phyloP scores from a whole-genome alignment of 1,284 basidiomycete species.

The Fomes fomentarius region DNA sequence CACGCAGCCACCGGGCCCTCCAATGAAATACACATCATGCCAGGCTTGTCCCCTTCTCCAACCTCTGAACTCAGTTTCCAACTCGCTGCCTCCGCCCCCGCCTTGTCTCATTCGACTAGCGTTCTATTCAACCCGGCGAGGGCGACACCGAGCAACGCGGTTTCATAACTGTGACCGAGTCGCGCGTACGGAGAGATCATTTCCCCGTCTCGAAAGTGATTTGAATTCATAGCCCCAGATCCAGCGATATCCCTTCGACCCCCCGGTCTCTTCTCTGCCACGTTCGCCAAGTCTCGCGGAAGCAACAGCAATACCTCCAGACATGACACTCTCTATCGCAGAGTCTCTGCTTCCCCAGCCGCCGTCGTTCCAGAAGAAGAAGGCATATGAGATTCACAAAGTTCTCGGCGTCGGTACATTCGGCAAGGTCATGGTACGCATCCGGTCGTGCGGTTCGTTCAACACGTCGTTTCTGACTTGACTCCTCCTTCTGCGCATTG shows the following conservation, averaged over 20 bases:
- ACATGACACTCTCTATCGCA: conserved; percentile 38
- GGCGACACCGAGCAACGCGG: too few species aligned
- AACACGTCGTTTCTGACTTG: not conserved
- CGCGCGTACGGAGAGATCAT: too few species aligned
- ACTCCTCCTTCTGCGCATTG: too few species aligned
- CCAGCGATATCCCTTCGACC: not conserved
- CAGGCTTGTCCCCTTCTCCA: too few species aligned
- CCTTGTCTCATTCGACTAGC: too few species aligned
- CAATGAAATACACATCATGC: not conserved
- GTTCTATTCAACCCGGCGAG: too few species aligned
- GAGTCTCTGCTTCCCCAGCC: conserved; percentile 76
- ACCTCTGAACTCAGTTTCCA: too few species aligned
- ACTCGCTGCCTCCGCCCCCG: too few species aligned
- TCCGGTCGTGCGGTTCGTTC: not conserved
- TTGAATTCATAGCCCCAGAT: not conserved
- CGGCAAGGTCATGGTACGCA: conserved; percentile 80
- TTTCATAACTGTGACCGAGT: too few species aligned
- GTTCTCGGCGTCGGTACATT: conserved; percentile 83
- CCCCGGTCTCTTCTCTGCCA: not conserved
- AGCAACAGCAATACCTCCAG: conserved; percentile 14
- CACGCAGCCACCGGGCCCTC: too few species aligned
- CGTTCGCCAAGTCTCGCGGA: not conserved
- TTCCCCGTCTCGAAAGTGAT: not conserved
- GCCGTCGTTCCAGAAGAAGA: conserved; percentile 84
- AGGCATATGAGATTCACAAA: conserved; percentile 73